Evolutionary conservation across 345 rosid species (phyloP).

Genomic region (Arabis hirsuta): DNA sequence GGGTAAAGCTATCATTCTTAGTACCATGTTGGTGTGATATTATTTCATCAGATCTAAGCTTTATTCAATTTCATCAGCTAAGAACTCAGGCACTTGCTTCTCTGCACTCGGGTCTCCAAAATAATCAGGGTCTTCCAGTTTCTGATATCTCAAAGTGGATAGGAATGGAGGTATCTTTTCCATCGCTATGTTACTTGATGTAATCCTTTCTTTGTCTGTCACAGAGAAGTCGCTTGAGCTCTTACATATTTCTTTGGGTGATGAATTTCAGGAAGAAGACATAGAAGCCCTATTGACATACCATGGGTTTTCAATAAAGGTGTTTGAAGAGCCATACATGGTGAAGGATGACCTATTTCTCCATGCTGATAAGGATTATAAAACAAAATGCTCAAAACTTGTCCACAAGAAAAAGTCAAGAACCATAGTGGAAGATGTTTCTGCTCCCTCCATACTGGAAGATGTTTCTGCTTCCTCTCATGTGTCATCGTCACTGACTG

Average conservation of each 20-base stretch:
- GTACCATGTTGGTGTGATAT: slow-evolving; percentile 18
- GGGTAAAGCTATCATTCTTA: slow-evolving; percentile 23
- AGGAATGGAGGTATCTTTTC: slow-evolving; percentile 77
- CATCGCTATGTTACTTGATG: slow-evolving; percentile 25
- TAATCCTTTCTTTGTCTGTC: slow-evolving; percentile 21
- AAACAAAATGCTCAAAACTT: slow-evolving; percentile 81
- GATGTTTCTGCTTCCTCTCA: slow-evolving; percentile 57
- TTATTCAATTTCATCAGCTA: slow-evolving; percentile 59
- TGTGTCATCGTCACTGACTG: slow-evolving; percentile 40
- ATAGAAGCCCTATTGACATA: slow-evolving; percentile 64
- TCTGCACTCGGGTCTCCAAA: slow-evolving; percentile 79
- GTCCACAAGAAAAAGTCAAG: slow-evolving; percentile 76
- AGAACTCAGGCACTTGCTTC: slow-evolving; percentile 93
- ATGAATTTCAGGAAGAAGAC: slow-evolving; percentile 74
- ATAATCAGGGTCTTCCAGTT: slow-evolving; percentile 91
- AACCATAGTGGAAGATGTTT: slow-evolving; percentile 71
- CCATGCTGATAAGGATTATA: slow-evolving; percentile 74
- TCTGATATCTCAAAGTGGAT: slow-evolving; percentile 78
- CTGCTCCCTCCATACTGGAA: slow-evolving; percentile 49
- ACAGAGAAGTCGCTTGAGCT: slow-evolving; percentile 25
- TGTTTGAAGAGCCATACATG: slow-evolving; percentile 90
- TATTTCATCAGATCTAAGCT: slow-evolving; percentile 20
- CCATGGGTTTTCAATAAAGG: slow-evolving; percentile 78
- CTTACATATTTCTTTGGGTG: slow-evolving; percentile 43
- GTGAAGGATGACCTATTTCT: slow-evolving; percentile 89